phyloP scores from a whole-genome alignment of 139 green algal species.

The Chlorella vulgaris region DNA sequence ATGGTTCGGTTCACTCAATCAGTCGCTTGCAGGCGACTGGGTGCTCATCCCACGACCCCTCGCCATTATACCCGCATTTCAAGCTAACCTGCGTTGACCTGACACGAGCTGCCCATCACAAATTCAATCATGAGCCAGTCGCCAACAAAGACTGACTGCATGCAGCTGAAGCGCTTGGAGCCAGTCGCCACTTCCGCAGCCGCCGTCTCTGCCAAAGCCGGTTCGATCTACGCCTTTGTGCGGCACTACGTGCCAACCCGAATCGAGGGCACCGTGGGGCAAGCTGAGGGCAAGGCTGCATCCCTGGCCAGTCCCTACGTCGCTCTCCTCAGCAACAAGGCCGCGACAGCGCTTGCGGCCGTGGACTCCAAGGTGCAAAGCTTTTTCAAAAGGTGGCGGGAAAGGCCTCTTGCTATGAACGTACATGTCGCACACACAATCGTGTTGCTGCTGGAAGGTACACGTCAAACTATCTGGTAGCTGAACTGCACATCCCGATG shows the following conservation, averaged over 20 bases:
- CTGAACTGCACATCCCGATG: too few species aligned
- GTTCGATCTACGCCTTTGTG: not conserved
- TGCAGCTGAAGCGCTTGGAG: constrained; percentile 21
- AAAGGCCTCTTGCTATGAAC: not conserved
- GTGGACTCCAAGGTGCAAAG: not conserved
- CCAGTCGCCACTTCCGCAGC: not conserved
- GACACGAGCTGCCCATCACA: too few species aligned
- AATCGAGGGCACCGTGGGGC: not conserved
- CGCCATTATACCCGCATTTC: too few species aligned
- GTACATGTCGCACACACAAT: not conserved
- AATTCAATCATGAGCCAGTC: too few species aligned
- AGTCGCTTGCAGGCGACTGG: too few species aligned
- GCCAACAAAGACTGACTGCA: not conserved
- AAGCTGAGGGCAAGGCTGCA: not conserved
- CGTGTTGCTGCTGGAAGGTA: too few species aligned
- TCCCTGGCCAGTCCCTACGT: not conserved
- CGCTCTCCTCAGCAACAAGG: not conserved
- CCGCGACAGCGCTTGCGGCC: not conserved
- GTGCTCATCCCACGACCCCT: too few species aligned
- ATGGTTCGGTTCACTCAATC: too few species aligned
- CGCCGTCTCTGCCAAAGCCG: not conserved
- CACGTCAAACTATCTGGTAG: too few species aligned
- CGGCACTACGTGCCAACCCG: not conserved
- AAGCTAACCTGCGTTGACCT: too few species aligned
- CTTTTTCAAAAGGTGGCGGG: not conserved